Percentiles rank a stretch among this genome's conserved stretches.
phyloP scores from a whole-genome alignment of 306 rosid species.

The Arachis stenosperma region DNA sequence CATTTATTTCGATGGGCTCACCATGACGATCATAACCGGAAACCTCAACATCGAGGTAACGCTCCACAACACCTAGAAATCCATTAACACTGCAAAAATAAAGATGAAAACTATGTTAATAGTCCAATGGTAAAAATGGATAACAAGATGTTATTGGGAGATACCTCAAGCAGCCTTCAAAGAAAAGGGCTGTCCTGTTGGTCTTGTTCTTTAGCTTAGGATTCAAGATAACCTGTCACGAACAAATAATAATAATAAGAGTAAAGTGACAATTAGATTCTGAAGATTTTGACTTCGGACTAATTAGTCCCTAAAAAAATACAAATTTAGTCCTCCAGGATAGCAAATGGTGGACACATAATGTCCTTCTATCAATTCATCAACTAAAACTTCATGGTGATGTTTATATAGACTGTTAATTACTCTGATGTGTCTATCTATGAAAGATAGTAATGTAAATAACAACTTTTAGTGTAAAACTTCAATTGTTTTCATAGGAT shows the following conservation, averaged over 20 bases:
- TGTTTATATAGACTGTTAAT: no score
- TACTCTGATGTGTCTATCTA: no score
- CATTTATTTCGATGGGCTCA: slow-evolving; percentile 55
- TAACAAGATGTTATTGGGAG: neutral
- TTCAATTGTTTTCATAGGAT: no score
- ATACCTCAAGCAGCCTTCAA: slow-evolving; percentile 93
- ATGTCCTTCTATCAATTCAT: no score
- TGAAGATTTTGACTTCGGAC: no score
- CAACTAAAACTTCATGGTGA: no score
- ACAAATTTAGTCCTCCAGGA: no score
- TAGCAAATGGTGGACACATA: no score
- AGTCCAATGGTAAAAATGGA: neutral
- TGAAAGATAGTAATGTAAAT: no score
- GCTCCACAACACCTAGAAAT: slow-evolving; percentile 65
- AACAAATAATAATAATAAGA: slow-evolving; percentile 13
- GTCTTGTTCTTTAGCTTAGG: slow-evolving; percentile 72
- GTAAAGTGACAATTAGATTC: no score
- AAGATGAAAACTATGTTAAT: slow-evolving; percentile 13
- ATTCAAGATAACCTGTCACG: slow-evolving; percentile 75
- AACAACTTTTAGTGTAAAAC: no score
- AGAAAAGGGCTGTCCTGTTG: slow-evolving; percentile 74
- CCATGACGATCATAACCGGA: slow-evolving; percentile 72
- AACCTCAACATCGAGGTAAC: slow-evolving; percentile 74
- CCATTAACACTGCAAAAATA: slow-evolving; percentile 63
- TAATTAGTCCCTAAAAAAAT: no score